These are phyloP conservation scores for Globisporangium orthogonon DNA, from an alignment of 352 stramenopile genomes.

Conservation along the genomic window DNA sequence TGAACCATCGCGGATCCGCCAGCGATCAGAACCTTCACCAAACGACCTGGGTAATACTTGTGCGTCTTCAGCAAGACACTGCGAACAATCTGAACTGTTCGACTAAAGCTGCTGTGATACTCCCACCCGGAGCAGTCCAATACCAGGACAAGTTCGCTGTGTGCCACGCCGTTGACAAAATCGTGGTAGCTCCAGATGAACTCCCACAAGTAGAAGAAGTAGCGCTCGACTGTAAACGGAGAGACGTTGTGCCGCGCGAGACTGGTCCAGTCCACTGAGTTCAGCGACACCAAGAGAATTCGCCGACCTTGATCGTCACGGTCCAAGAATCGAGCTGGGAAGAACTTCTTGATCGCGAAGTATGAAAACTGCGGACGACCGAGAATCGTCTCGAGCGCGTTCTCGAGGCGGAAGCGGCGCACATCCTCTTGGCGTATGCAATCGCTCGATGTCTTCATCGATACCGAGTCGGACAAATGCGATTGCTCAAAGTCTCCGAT, in stretches of 20 bases:
- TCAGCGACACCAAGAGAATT: slow-evolving; percentile 20
- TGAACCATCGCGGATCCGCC: slow-evolving; percentile 7
- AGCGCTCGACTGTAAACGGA: slow-evolving; percentile 21
- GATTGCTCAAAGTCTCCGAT: neutral
- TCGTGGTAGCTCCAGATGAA: slow-evolving; percentile 44
- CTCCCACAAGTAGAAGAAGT: slow-evolving; percentile 40
- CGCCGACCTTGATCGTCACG: slow-evolving; percentile 19
- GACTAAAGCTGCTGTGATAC: slow-evolving; percentile 21
- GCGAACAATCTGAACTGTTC: slow-evolving; percentile 20
- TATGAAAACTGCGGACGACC: slow-evolving; percentile 22
- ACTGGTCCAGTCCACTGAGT: slow-evolving; percentile 12
- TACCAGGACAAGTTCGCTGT: slow-evolving; percentile 26
- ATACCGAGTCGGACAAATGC: neutral
- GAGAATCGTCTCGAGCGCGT: slow-evolving; percentile 32
- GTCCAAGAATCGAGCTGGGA: slow-evolving; percentile 20
- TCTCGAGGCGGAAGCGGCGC: slow-evolving; percentile 25
- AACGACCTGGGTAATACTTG: slow-evolving; percentile 19
- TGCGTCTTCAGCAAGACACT: slow-evolving; percentile 18
- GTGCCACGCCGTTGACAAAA: slow-evolving; percentile 15
- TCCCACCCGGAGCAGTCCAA: slow-evolving; percentile 23
- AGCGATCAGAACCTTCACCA: slow-evolving; percentile 18
- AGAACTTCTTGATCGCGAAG: slow-evolving; percentile 31
- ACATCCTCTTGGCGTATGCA: slow-evolving; percentile 12
- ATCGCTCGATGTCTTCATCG: neutral
- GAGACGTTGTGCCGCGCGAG: slow-evolving; percentile 23